phyloP scores from a whole-genome alignment of 2,329 filamentous ascomycete genomes.

The Cladosporium sp. region DNA sequence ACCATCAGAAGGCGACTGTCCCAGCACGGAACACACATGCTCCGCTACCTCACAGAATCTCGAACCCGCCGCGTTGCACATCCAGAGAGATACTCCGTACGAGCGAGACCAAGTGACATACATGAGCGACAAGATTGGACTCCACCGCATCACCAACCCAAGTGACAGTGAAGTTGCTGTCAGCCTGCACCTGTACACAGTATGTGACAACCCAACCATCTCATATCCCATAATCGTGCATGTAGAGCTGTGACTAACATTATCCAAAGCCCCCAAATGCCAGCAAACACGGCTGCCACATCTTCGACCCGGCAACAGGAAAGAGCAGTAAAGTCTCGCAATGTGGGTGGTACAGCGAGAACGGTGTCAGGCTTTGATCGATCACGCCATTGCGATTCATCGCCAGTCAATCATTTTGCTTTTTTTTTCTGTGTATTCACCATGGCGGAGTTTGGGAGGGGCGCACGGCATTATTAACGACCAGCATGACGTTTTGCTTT shows the following conservation, averaged over 20 bases:
- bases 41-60: conserved; percentile 40
- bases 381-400: not conserved
- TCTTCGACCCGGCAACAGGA: conserved; percentile 78
- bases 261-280: conserved; percentile 89
- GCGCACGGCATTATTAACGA: not conserved
- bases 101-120: conserved; percentile 76
- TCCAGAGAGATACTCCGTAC: conserved; percentile 70
- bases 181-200: conserved; percentile 67
- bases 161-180: conserved; percentile 73
- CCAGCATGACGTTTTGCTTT: not conserved
- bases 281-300: conserved; percentile 75
- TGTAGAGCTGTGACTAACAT: conserved; percentile 34
- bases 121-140: conserved; percentile 84
- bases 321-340: conserved; percentile 70
- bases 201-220: conserved; percentile 42
- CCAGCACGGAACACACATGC: conserved; percentile 35
- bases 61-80: conserved; percentile 51
- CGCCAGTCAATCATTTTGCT: not conserved
- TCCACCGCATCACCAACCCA: conserved; percentile 80
- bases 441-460: not conserved
- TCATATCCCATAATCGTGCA: conserved; percentile 15
- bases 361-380: not conserved
- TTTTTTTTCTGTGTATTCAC: not conserved
- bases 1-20: conserved; percentile 31
- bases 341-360: conserved; percentile 62